Conservation (phyloP, 2,329 filamentous ascomycete genomes). For the Orbilia quercus region DNA sequence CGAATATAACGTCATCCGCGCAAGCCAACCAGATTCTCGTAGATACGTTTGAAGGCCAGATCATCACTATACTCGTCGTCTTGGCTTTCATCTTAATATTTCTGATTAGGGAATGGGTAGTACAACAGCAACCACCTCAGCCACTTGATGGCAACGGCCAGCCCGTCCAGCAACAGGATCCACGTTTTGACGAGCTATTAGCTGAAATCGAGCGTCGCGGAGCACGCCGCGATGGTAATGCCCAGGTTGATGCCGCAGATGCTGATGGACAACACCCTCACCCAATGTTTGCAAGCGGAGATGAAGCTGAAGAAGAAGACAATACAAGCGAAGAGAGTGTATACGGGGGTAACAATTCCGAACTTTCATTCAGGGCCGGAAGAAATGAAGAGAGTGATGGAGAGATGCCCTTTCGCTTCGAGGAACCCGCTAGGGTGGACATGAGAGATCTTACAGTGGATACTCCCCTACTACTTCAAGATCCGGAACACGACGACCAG, state of each 20-base stretch:
- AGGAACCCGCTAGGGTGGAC: slow-evolving; percentile 39
- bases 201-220: slow-evolving; percentile 48
- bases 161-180: slow-evolving; percentile 49
- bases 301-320: slow-evolving; percentile 56
- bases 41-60: slow-evolving; percentile 87
- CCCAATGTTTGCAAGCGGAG: slow-evolving; percentile 46
- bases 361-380: slow-evolving; percentile 40
- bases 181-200: slow-evolving; percentile 48
- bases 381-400: slow-evolving; percentile 44
- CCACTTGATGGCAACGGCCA: slow-evolving; percentile 60
- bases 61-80: slow-evolving; percentile 91
- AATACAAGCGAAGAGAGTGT: slow-evolving; percentile 53
- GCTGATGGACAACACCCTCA: slow-evolving; percentile 18
- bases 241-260: slow-evolving; percentile 23
- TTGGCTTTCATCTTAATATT: slow-evolving; percentile 97
- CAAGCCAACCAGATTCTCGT: slow-evolving; percentile 81
- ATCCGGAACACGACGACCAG: slow-evolving; percentile 10
- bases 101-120: slow-evolving; percentile 94
- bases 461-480: slow-evolving; percentile 10
- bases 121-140: slow-evolving; percentile 94
- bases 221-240: slow-evolving; percentile 40
- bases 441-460: slow-evolving; percentile 9
- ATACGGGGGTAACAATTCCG: slow-evolving; percentile 51
- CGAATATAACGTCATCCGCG: slow-evolving; percentile 74
- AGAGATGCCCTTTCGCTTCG: slow-evolving; percentile 50